Base-by-base conservation (phyloP, 805 yeast species). In the Clavispora fructus region DNA sequence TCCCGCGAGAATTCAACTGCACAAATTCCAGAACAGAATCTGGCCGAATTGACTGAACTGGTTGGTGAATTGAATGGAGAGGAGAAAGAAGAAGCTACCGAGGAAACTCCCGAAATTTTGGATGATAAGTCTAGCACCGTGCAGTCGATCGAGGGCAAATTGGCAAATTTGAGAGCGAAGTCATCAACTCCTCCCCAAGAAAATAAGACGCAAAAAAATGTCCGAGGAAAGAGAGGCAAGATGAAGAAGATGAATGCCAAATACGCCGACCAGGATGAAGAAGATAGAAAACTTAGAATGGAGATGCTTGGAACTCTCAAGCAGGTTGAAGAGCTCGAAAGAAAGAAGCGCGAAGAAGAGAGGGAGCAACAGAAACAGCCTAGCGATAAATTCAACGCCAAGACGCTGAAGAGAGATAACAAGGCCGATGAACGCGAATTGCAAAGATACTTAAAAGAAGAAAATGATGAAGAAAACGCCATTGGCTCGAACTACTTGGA, bases 231-330 rank as follows among this genome's bases (percentile, higher is more conserved):
- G 65, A 88, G 85, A 59, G 85, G 86, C 35, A 90, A 90, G 60
- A 59, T 86, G 64, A 88, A 86, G 71, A 90, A 87, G 59, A 86
- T 89, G 46, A 84, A 84, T 35, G 74, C 78, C 49, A 92, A 91
- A 59, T 92, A 92, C 59, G 88, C 83, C 3, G 90, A 85, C 49
- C 98, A 92, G 65, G 98, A 92, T 61, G 97, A 88, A 43, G 94
- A 87, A 46, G 98, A 92, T 57, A 77, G 90, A 46, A 57, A 66
- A 40, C 56, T 84, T 46, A 75, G 95, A 53, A 81, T 92, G 86
- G 81, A 85, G 48, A 87, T 85, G 1, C 67, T 92, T 37, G 98
- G 98, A 4, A 87, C 96, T 0, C 69, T 87, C 58, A 89, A 88
- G 53, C 82, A 79, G 51, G 67, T 67, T 4, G 70, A 75, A 42